Evolutionary conservation across 768 basidiomycete species (phyloP).

Genomic region (Lyophyllum decastes): DNA sequence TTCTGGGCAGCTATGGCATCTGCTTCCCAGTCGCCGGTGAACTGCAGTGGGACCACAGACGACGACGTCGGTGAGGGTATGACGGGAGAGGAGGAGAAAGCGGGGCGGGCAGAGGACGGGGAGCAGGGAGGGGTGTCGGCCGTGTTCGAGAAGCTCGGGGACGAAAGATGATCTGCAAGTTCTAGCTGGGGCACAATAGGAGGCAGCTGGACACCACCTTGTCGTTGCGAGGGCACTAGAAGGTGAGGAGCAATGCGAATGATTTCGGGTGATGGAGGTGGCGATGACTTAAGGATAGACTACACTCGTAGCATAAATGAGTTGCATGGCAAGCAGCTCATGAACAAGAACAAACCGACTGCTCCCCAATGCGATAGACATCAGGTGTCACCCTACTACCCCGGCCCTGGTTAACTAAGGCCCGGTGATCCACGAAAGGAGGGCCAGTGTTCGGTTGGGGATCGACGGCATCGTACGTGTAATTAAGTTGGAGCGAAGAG

Average conservation of each 20-base stretch:
- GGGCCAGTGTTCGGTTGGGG: background rate
- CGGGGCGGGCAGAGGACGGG: background rate
- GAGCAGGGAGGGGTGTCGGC: background rate
- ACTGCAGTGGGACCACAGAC: background rate
- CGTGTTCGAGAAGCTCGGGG: background rate
- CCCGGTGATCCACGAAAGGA: background rate
- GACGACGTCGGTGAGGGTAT: background rate
- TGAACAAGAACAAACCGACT: background rate
- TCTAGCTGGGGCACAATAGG: background rate
- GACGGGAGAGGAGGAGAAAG: background rate
- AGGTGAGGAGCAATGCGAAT: background rate
- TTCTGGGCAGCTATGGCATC: constrained; percentile 9
- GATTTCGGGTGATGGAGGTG: background rate
- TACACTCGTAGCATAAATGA: background rate
- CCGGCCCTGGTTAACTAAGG: background rate
- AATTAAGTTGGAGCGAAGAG: background rate
- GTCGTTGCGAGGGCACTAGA: background rate
- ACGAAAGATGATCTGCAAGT: background rate
- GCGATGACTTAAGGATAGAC: background rate
- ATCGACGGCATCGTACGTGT: background rate
- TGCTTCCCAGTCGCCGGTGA: constrained; percentile 16
- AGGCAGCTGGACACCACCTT: background rate
- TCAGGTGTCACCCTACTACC: background rate
- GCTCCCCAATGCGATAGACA: background rate
- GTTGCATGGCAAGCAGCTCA: background rate